Evolutionary conservation across 305 asterid genomes (phyloP).

Genomic region (Solanum hybrid): DNA sequence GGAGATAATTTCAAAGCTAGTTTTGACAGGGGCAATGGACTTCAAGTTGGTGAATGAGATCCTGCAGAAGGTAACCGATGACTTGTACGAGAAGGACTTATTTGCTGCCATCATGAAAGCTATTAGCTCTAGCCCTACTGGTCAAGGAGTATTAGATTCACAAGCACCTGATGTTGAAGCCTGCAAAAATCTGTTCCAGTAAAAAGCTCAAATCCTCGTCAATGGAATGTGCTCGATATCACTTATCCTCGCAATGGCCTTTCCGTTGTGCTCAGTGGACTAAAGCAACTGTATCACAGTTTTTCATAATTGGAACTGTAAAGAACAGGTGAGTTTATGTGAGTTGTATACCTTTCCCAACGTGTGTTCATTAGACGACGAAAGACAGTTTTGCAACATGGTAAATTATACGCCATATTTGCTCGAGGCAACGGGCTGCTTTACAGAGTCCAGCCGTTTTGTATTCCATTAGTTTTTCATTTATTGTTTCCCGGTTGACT

Average conservation of each 20-base stretch:
- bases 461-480: conserved; percentile 41
- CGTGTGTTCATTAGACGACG: conserved; percentile 35
- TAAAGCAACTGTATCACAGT: conserved; percentile 6
- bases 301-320: conserved; percentile 7
- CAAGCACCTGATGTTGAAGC: conserved; percentile 54
- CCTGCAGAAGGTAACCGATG: conserved; percentile 44
- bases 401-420: conserved; percentile 23
- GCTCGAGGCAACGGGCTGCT: conserved; percentile 19
- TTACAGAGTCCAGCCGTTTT: conserved; percentile 30
- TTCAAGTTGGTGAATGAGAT: conserved; percentile 46
- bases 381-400: conserved; percentile 26
- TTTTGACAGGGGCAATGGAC: conserved; percentile 42
- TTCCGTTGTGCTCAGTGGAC: not conserved
- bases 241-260: not conserved
- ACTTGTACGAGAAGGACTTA: conserved; percentile 39
- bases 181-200: conserved; percentile 47
- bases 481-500: conserved; percentile 23
- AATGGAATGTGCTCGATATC: conserved; percentile 1
- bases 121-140: conserved; percentile 31
- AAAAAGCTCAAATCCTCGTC: conserved; percentile 6
- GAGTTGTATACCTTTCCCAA: conserved; percentile 37
- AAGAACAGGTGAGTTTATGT: conserved; percentile 19
- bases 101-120: conserved; percentile 23
- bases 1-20: conserved; percentile 44
- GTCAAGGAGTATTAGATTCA: conserved; percentile 39